Percentiles rank a stretch among this genome's conserved stretches.
phyloP scores from a whole-genome alignment of 116 monocot species.

The Papilionanthe hybrid region DNA sequence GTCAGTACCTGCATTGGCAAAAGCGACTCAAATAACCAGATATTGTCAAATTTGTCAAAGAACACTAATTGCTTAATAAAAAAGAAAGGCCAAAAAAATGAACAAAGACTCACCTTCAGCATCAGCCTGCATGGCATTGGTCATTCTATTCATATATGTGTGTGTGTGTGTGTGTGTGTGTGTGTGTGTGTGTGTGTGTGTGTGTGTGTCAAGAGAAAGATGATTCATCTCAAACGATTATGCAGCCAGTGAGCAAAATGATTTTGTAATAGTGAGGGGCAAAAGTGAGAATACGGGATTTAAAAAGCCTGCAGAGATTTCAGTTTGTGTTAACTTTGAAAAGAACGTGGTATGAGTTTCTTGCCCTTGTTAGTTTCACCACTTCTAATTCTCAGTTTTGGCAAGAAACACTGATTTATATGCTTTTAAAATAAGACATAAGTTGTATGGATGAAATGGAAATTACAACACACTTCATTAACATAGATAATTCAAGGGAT shows the following conservation, averaged over 20 bases:
- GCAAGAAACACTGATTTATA: neutral
- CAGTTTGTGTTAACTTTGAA: neutral
- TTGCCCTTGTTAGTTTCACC: neutral
- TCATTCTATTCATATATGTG: too few species aligned
- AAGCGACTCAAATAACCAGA: neutral
- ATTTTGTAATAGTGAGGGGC: neutral
- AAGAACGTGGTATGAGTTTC: neutral
- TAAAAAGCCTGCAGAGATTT: neutral
- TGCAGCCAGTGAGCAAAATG: neutral
- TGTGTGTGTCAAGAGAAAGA: neutral
- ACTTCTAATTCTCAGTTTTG: neutral
- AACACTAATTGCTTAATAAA: neutral
- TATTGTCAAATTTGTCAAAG: neutral
- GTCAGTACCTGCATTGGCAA: conserved; percentile 56
- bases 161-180: too few species aligned
- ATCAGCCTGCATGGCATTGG: too few species aligned
- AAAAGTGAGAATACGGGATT: neutral
- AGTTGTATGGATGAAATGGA: neutral
- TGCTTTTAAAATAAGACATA: neutral
- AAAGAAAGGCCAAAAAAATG: too few species aligned
- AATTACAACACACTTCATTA: neutral
- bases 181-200: too few species aligned
- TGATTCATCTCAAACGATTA: neutral
- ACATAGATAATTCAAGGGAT: neutral
- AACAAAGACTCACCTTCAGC: too few species aligned